These are phyloP conservation scores for Amauroascus verrucosus DNA, from an alignment of 2,329 filamentous ascomycete species.

Conservation along the genomic window DNA sequence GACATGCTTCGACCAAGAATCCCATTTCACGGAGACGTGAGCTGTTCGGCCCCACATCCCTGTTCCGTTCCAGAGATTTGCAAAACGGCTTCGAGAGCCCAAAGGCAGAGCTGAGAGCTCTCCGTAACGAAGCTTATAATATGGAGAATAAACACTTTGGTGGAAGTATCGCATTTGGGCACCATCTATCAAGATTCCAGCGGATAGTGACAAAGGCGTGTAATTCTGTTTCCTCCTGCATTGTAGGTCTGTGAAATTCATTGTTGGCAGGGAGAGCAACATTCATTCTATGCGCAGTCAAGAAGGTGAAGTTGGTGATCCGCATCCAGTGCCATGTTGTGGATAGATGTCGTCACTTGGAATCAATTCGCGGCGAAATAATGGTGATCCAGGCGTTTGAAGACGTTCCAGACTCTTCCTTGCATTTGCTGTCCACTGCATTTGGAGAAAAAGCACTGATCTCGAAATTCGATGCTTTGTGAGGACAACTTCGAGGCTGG, in stretches of 20 bases:
- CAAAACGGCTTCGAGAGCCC: background rate
- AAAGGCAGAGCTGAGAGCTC: background rate
- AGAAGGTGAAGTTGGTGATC: too few relatives aligned
- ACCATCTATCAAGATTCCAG: too few relatives aligned
- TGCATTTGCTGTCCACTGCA: background rate
- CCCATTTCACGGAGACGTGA: background rate
- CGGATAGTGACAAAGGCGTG: too few relatives aligned
- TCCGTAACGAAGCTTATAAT: background rate
- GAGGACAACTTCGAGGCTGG: background rate
- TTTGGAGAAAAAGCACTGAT: background rate
- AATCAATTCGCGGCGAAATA: background rate
- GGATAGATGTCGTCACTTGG: background rate
- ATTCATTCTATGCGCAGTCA: too few relatives aligned
- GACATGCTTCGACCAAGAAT: background rate
- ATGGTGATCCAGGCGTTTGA: background rate
- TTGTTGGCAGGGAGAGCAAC: too few relatives aligned
- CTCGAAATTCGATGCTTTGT: background rate
- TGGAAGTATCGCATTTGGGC: background rate
- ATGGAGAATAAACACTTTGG: background rate
- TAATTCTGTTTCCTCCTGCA: too few relatives aligned
- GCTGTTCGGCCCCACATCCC: constrained; percentile 7
- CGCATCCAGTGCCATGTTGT: too few relatives aligned
- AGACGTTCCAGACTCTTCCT: constrained; percentile 5
- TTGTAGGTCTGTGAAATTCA: too few relatives aligned
- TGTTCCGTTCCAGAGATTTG: constrained; percentile 3